Conservation (phyloP, 495 filamentous ascomycete genomes). For the Letharia columbiana region DNA sequence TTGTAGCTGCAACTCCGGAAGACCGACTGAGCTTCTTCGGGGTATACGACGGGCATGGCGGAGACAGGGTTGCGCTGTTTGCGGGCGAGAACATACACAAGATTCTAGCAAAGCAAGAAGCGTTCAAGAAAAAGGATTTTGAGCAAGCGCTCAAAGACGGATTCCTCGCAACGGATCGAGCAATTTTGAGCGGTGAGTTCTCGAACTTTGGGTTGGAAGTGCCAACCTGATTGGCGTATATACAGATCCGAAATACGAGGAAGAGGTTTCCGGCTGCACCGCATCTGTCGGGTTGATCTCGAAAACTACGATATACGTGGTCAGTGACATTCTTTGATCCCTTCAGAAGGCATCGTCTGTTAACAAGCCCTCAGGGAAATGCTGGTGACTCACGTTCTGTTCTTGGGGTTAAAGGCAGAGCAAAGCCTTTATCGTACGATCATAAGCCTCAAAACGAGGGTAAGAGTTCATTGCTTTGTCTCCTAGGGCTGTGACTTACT, state of each 20-base stretch:
- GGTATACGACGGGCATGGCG: conserved; percentile 95
- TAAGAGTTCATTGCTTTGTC: conserved; percentile 32
- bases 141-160: conserved; percentile 96
- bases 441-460: conserved; percentile 99
- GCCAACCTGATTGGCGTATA: conserved; percentile 19
- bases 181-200: conserved; percentile 79
- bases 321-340: conserved; percentile 41
- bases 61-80: conserved; percentile 90
- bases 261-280: conserved; percentile 96
- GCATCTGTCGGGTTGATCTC: conserved; percentile 84
- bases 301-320: conserved; percentile 87
- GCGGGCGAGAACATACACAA: conserved; percentile 88
- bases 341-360: conserved; percentile 1
- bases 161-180: conserved; percentile 90
- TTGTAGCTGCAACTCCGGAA: conserved; percentile 53
- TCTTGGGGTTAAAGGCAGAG: conserved; percentile 87
- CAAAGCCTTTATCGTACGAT: conserved; percentile 93
- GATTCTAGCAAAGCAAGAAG: conserved; percentile 87
- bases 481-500: conserved; percentile 12
- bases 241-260: conserved; percentile 88
- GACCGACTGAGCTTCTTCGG: conserved; percentile 88
- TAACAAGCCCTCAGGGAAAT: conserved; percentile 60
- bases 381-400: conserved; percentile 93
- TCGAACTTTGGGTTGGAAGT: conserved; percentile 15
- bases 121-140: conserved; percentile 82